Conservation (phyloP, 768 basidiomycete species). For the Mycena indigotica region DNA sequence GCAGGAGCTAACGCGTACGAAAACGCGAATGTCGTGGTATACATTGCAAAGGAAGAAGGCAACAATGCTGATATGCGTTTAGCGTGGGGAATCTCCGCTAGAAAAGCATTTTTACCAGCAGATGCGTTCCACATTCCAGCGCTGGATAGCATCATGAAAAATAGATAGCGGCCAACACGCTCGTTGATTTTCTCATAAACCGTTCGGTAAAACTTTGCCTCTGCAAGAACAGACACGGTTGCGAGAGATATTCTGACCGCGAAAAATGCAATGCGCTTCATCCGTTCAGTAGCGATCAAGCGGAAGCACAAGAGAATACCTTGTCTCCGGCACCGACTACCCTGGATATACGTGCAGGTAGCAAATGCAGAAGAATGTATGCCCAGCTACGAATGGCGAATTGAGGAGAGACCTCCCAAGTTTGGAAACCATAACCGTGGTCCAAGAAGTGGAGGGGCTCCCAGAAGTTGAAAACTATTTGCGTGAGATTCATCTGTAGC, state of each 20-base stretch:
- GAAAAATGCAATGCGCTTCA: conserved; percentile 86
- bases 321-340: conserved; percentile 64
- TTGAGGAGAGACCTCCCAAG: conserved; percentile 93
- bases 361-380: conserved; percentile 82
- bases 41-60: conserved; percentile 95
- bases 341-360: conserved; percentile 60
- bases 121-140: conserved; percentile 96
- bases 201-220: conserved; percentile 80
- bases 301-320: conserved; percentile 42
- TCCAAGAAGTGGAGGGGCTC: conserved; percentile 94
- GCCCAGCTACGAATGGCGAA: conserved; percentile 96
- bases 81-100: too few species aligned
- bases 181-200: conserved; percentile 84
- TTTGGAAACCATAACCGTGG: conserved; percentile 89
- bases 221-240: conserved; percentile 69
- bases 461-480: conserved; percentile 96
- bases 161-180: conserved; percentile 88
- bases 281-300: not conserved
- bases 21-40: conserved; percentile 77
- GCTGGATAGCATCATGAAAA: conserved; percentile 82
- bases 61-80: conserved; percentile 92
- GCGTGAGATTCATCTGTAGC: conserved; percentile 8
- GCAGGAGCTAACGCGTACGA: conserved; percentile 67
- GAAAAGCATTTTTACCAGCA: too few species aligned
- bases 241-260: conserved; percentile 81